A percentile compares a stretch with the other conserved stretches of the same genome.
These are phyloP conservation scores for Mycena galopus DNA, from an alignment of 768 basidiomycete genomes.

Conservation along the genomic window DNA sequence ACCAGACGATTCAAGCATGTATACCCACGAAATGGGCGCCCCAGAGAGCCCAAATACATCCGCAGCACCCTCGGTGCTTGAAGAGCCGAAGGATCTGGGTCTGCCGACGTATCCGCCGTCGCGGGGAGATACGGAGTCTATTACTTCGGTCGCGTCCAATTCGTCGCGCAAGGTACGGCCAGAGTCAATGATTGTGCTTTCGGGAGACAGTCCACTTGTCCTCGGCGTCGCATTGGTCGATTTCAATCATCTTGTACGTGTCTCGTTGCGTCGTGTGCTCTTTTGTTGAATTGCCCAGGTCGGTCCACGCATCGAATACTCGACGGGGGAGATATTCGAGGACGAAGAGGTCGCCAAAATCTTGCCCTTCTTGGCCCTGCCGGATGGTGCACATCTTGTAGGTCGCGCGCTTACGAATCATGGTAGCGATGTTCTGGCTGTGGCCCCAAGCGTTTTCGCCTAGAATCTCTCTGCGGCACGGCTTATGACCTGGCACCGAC, in stretches of 20 bases:
- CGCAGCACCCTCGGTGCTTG: conserved; percentile 61
- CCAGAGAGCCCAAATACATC: conserved; percentile 67
- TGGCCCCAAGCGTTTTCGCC: background rate
- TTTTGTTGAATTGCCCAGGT: conserved; percentile 58
- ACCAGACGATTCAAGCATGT: conserved; percentile 66
- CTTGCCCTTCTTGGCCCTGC: conserved; percentile 94
- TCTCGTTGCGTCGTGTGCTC: conserved; percentile 27
- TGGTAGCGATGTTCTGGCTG: background rate
- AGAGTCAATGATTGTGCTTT: conserved; percentile 79
- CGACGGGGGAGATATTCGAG: conserved; percentile 81
- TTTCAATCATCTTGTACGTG: conserved; percentile 90
- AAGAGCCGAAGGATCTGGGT: conserved; percentile 48
- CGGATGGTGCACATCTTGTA: conserved; percentile 96
- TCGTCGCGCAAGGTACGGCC: conserved; percentile 82
- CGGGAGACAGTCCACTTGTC: conserved; percentile 72
- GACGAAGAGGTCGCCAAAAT: conserved; percentile 89
- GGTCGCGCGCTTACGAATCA: conserved; percentile 42
- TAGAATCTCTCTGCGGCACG: too few species aligned
- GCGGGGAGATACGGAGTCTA: conserved; percentile 64
- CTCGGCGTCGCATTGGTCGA: conserved; percentile 94
- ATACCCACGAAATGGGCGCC: conserved; percentile 54
- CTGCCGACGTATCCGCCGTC: conserved; percentile 73
- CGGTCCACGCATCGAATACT: conserved; percentile 92
- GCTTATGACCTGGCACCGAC: background rate
- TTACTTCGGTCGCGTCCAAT: conserved; percentile 74